These are phyloP conservation scores for Helichrysum umbraculigerum DNA, from an alignment of 129 eudicot species.

Conservation along the genomic window DNA sequence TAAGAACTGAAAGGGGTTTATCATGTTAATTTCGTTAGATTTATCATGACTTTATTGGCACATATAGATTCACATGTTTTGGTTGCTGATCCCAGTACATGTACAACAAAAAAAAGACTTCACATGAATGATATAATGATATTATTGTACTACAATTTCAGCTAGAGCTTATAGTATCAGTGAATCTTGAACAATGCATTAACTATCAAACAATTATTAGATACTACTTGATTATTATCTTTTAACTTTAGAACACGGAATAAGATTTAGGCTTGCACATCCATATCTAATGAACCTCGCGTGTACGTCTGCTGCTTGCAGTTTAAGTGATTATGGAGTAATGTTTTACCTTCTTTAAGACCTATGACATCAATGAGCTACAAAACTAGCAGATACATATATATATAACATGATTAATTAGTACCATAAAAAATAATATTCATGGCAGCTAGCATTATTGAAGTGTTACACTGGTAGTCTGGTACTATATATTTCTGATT, in stretches of 20 bases:
- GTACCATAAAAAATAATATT: not conserved
- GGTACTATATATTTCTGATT: conserved; percentile 1
- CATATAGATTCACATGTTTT: too few relatives aligned
- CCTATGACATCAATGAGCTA: not conserved
- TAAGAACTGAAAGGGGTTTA: too few relatives aligned
- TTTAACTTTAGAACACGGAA: too few relatives aligned
- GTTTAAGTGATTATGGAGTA: not conserved
- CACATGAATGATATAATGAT: not conserved
- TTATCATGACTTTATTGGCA: too few relatives aligned
- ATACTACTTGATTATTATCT: too few relatives aligned
- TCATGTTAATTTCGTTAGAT: too few relatives aligned
- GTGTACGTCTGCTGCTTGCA: not conserved
- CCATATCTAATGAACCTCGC: too few relatives aligned
- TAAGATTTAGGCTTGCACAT: too few relatives aligned
- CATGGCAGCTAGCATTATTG: conserved; percentile 2
- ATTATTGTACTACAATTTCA: not conserved
- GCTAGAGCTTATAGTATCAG: not conserved
- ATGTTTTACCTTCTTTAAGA: not conserved
- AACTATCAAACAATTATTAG: not conserved
- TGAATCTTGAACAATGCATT: not conserved
- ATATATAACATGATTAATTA: not conserved
- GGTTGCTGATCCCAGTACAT: not conserved
- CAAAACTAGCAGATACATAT: not conserved
- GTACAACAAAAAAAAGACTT: not conserved
- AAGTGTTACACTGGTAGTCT: not conserved